Evolutionary conservation across 805 yeast species (phyloP), one percentile per base, ranked within the genome.

Genomic region (Yamadazyma laniorum): DNA sequence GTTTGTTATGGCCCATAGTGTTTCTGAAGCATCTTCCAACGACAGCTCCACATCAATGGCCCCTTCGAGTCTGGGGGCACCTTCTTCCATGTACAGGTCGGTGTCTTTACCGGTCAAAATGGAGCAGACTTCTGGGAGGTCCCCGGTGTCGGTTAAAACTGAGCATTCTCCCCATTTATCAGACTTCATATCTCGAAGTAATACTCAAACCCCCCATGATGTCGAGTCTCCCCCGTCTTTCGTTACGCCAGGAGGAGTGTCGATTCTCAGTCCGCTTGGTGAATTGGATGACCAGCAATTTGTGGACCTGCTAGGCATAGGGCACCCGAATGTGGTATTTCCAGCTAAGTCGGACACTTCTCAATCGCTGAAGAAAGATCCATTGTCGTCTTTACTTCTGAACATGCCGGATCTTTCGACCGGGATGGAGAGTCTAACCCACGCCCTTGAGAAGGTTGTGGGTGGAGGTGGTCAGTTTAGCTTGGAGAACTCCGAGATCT

Each of bases 401-500:
- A 32, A 26, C 17, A 29, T 34, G 27, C 56, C 57, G 2, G 57
- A 43, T 4, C 30, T 59, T n/a, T 44, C 55, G 4, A 50, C 48
- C 26, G 64, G 67, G 1, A 49, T 61, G 6, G 58, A 53, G 29
- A 45, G 49, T 25, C 35, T 59, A 16, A 52, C 61, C 5, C 41
- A 48, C 32, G 56, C 61, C 1, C 35, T 61, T 13, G 61, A 57
- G 23, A 50, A 50, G 17, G 45, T 56, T 5, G 50, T 56, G 3
- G 52, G 51, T 25, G 63, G 60, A 2, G 56, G 57, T 11, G 49
- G 51, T 18, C 53, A 45, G 19, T 48, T 60, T 40, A 50, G 51
- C 18, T 44, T 58, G 12, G 57, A 56, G 27, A 58, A 52, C 31
- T 55, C 61, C 0, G 63, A 49, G 27, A 44, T 62, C 3, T 54